Conservation (phyloP, 805 yeast genomes). For the Zygosaccharomyces lentus region DNA sequence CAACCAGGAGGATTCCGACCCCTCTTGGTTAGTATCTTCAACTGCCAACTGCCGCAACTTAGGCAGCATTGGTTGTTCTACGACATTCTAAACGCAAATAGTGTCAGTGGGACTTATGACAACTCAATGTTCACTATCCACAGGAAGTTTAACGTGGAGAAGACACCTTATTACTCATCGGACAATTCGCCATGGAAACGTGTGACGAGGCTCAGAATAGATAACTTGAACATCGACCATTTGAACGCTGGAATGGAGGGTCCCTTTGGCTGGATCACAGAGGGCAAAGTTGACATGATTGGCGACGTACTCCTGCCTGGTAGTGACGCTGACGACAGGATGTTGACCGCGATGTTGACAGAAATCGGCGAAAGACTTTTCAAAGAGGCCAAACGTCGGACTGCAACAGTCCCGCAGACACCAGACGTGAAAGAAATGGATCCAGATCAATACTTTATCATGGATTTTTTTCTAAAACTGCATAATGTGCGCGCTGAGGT, state of each 20-base stretch:
- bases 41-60: conserved; percentile 71
- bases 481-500: conserved; percentile 85
- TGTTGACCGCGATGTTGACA: conserved; percentile 45
- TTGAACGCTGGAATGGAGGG: conserved; percentile 86
- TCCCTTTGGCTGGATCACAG: conserved; percentile 95
- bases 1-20: conserved; percentile 83
- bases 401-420: conserved; percentile 28
- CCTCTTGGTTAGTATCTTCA: conserved; percentile 81
- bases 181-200: conserved; percentile 46
- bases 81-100: conserved; percentile 79
- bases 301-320: conserved; percentile 86
- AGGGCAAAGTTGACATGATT: conserved; percentile 87
- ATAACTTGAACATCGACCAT: conserved; percentile 82
- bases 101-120: conserved; percentile 87
- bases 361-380: conserved; percentile 45
- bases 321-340: conserved; percentile 46
- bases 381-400: conserved; percentile 45
- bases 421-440: conserved; percentile 23
- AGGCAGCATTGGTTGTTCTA: conserved; percentile 92
- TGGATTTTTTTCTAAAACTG: conserved; percentile 74
- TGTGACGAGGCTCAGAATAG: conserved; percentile 76
- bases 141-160: conserved; percentile 37
- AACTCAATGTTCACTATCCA: conserved; percentile 90
- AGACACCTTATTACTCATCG: conserved; percentile 9
- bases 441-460: conserved; percentile 54